These are phyloP conservation scores for Fonsecaea nubica DNA, from an alignment of 2,329 filamentous ascomycete genomes.

Conservation along the genomic window DNA sequence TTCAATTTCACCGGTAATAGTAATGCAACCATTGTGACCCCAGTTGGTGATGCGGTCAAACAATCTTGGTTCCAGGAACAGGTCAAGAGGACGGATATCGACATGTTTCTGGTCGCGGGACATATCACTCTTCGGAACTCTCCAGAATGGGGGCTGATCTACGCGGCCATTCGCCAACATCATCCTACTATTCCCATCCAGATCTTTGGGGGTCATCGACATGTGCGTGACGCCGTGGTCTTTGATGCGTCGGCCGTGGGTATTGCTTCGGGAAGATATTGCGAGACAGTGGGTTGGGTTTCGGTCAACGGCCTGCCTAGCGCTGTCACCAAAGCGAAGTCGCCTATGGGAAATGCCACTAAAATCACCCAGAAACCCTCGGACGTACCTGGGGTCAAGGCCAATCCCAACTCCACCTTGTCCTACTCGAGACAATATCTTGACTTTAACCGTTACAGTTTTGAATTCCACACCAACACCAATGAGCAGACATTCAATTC, in stretches of 20 bases:
- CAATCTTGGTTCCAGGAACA: slow-evolving; percentile 67
- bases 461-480: slow-evolving; percentile 67
- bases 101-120: slow-evolving; percentile 68
- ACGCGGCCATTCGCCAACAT: slow-evolving; percentile 64
- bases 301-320: slow-evolving; percentile 66
- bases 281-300: slow-evolving; percentile 71
- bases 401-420: slow-evolving; percentile 49
- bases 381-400: slow-evolving; percentile 30
- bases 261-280: slow-evolving; percentile 69
- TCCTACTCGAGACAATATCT: slow-evolving; percentile 67
- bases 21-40: slow-evolving; percentile 67
- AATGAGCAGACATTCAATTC: slow-evolving; percentile 58
- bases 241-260: slow-evolving; percentile 68
- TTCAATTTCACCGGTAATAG: slow-evolving; percentile 63
- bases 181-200: slow-evolving; percentile 67
- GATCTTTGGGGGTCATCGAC: slow-evolving; percentile 69
- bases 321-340: slow-evolving; percentile 39
- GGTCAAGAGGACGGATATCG: slow-evolving; percentile 62
- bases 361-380: slow-evolving; percentile 31
- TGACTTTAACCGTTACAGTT: slow-evolving; percentile 72
- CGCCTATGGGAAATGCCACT: slow-evolving; percentile 33
- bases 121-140: slow-evolving; percentile 65
- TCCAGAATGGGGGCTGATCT: slow-evolving; percentile 58
- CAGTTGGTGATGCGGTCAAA: slow-evolving; percentile 58
- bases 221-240: slow-evolving; percentile 69